Base-by-base conservation (phyloP, 129 eudicot species). In the Pseudognaphalium luteoalbum region DNA sequence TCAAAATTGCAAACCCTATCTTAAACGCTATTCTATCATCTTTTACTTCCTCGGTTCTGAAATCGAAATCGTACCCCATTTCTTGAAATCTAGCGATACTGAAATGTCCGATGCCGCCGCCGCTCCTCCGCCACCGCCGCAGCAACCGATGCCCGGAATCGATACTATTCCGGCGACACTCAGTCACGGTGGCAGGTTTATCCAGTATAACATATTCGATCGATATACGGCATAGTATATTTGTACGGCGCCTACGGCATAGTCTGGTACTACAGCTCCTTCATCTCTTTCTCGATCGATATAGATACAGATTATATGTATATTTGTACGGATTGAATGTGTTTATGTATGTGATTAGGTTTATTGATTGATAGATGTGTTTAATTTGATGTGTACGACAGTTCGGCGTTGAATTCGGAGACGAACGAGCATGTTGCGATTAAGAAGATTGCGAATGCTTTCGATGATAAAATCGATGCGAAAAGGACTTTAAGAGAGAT, bases 401-500 rank as follows among this genome's bases (percentile, higher is more conserved):
- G 98, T 72, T 93, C 98, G 74, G 89, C 90, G 33, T 77, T 93
- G 83, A 93, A 93, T 85, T 88, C 92, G 78, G 95, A 88, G 89
- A 93, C 95, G 74, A 90, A 83, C 75, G 96, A 93, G 82, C 85
- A 83, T 42, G 95, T 93, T 21, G 98, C 98, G 21, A 76, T 93
- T 33, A 93, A 93, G 90, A 93, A 93, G 92, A 93, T 93, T 59
- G 90, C 92, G 0, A 88, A 88, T 73, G 89, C 98, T 19, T 93
- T 93, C 25, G 96, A 93, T 76, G 83, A 90, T 76, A 86, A 74
- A 59, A 81, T 91, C 28, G 97, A 91, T 81, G 97, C 97, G 0
- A 91, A 86, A 85, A 86, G 96, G 86, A 93, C 98, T n/a, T 74
- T 93, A 54, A 87, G 96, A 16, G 98, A 93, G 66, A 88, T 93